phyloP scores from a whole-genome alignment of 1,284 basidiomycete species.

The Melampsora larici-populina region DNA sequence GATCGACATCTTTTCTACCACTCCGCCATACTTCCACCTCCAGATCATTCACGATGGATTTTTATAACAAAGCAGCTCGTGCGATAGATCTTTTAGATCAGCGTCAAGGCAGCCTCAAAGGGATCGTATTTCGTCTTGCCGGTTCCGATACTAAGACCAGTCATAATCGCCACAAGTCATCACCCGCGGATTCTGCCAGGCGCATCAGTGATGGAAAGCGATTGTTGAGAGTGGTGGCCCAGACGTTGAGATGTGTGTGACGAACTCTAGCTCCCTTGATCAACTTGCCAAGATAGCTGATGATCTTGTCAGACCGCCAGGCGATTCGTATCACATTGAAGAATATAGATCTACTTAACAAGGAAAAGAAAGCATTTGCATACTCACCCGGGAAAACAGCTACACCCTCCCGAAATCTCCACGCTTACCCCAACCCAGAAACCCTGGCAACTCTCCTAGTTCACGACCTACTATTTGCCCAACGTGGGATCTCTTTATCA shows the following conservation, averaged over 20 bases:
- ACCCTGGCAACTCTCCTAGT: slow-evolving; percentile 77
- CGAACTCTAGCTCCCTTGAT: neutral
- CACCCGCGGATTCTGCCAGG: neutral
- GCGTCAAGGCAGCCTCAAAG: slow-evolving; percentile 79
- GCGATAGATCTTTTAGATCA: slow-evolving; percentile 77
- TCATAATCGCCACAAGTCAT: slow-evolving; percentile 70
- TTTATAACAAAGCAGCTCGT: slow-evolving; percentile 81
- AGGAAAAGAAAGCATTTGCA: slow-evolving; percentile 68
- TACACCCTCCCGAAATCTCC: neutral
- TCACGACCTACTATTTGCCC: slow-evolving; percentile 76
- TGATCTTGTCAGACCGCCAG: slow-evolving; percentile 62
- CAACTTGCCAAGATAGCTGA: slow-evolving; percentile 21
- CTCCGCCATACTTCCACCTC: too few relatives aligned
- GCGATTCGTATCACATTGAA: slow-evolving; percentile 66
- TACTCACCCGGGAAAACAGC: slow-evolving; percentile 56
- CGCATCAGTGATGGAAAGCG: slow-evolving; percentile 45
- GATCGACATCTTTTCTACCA: too few relatives aligned
- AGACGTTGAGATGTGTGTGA: slow-evolving; percentile 82
- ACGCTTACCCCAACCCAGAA: slow-evolving; percentile 46
- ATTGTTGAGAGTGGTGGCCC: slow-evolving; percentile 64
- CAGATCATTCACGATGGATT: slow-evolving; percentile 66
- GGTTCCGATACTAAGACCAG: slow-evolving; percentile 39
- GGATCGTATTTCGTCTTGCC: slow-evolving; percentile 67
- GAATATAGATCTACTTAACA: slow-evolving; percentile 64
- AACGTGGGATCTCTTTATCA: slow-evolving; percentile 57